Conservation (phyloP, 768 basidiomycete genomes). For the Exsudoporus frostii region DNA sequence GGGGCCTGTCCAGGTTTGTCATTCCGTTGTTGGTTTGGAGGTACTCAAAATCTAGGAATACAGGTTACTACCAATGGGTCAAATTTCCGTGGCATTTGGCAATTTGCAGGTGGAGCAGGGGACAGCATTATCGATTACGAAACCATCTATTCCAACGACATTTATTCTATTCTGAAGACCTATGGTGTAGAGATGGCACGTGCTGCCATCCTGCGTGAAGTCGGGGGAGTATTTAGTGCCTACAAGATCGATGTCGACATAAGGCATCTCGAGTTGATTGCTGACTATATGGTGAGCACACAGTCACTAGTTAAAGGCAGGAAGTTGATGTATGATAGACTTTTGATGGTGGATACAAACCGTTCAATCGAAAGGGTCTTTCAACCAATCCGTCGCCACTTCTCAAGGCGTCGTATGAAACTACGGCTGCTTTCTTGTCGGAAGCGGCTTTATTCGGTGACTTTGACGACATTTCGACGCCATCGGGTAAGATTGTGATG, state of each 20-base stretch:
- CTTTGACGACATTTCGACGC: conserved; percentile 88
- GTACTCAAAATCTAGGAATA: background rate
- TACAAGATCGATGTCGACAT: conserved; percentile 96
- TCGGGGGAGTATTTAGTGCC: conserved; percentile 86
- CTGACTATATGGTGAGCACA: conserved; percentile 92
- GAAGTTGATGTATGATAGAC: conserved; percentile 53
- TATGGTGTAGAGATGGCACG: conserved; percentile 99
- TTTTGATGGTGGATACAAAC: conserved; percentile 96
- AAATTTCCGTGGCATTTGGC: conserved; percentile 89
- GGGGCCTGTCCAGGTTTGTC: conserved; percentile 45
- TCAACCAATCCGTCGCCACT: conserved; percentile 92
- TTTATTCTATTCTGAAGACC: conserved; percentile 84
- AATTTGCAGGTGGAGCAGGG: conserved; percentile 51
- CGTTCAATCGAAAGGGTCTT: conserved; percentile 96
- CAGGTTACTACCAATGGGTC: conserved; percentile 90
- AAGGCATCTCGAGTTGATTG: conserved; percentile 93
- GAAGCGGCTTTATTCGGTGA: conserved; percentile 94
- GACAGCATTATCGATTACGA: conserved; percentile 71
- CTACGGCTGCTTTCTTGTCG: conserved; percentile 88
- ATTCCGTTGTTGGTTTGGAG: background rate
- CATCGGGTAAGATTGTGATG: conserved; percentile 88
- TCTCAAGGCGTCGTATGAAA: conserved; percentile 97
- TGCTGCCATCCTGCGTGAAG: conserved; percentile 84
- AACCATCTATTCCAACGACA: conserved; percentile 90
- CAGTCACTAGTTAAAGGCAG: background rate